A percentile compares a stretch with the other conserved stretches of the same genome.
Evolutionary conservation across 495 filamentous ascomycete species (phyloP).

Genomic region (Thermochaetoides thermophila): DNA sequence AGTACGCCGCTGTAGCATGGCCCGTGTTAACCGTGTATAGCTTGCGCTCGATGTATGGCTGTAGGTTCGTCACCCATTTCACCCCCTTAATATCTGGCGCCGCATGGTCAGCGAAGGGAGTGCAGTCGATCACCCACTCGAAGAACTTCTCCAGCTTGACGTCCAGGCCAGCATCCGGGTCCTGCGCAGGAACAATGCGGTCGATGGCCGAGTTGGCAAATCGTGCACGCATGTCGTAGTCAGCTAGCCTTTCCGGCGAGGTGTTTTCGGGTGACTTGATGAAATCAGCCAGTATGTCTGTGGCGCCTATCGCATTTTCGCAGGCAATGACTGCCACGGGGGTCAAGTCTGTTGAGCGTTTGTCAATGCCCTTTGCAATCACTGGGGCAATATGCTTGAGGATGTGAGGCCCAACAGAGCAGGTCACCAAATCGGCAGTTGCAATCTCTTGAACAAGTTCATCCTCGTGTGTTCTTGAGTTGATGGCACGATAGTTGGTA

Average conservation of each 20-base stretch:
- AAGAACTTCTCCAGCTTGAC: slow-evolving; percentile 96
- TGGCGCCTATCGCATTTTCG: slow-evolving; percentile 91
- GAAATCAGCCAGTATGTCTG: slow-evolving; percentile 63
- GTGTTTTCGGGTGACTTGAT: slow-evolving; percentile 63
- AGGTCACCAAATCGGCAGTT: slow-evolving; percentile 80
- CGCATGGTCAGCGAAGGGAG: slow-evolving; percentile 47
- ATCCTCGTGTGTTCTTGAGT: slow-evolving; percentile 67
- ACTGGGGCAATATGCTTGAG: slow-evolving; percentile 89
- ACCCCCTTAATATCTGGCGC: slow-evolving; percentile 66
- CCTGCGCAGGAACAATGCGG: slow-evolving; percentile 86
- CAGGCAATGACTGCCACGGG: slow-evolving; percentile 90
- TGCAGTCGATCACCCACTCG: slow-evolving; percentile 90
- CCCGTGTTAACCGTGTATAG: slow-evolving; percentile 98
- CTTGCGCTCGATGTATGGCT: slow-evolving; percentile 96
- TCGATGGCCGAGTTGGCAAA: slow-evolving; percentile 97
- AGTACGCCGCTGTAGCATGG: slow-evolving; percentile 94
- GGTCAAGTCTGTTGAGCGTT: slow-evolving; percentile 45
- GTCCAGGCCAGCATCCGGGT: slow-evolving; percentile 61
- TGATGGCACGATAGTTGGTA: slow-evolving; percentile 90
- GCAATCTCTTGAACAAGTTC: slow-evolving; percentile 75
- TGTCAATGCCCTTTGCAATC: slow-evolving; percentile 80
- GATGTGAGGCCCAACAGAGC: slow-evolving; percentile 89
- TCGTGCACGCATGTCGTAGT: slow-evolving; percentile 49
- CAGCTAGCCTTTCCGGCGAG: slow-evolving; percentile 38
- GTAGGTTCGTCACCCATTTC: slow-evolving; percentile 79